phyloP scores from a whole-genome alignment of 2,329 filamentous ascomycete species.

The Aspergillus clavatus region DNA sequence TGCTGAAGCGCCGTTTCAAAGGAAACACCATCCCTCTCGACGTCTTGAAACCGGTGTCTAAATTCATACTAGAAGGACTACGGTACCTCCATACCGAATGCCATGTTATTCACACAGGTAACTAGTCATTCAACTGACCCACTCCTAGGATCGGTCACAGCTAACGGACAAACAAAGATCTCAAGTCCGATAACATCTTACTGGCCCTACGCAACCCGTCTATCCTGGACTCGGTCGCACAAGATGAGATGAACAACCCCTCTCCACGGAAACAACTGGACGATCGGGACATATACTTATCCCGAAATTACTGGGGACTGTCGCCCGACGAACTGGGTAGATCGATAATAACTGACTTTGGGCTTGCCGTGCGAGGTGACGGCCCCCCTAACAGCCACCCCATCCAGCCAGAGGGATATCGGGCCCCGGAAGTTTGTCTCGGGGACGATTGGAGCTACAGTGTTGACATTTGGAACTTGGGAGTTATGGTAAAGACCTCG shows the following conservation, averaged over 20 bases:
- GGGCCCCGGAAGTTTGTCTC: constrained; percentile 30
- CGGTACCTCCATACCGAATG: constrained; percentile 40
- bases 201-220: constrained; percentile 23
- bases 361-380: constrained; percentile 23
- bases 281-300: constrained; percentile 28
- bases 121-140: constrained; percentile 1
- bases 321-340: constrained; percentile 14
- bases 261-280: constrained; percentile 23
- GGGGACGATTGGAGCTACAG: constrained; percentile 25
- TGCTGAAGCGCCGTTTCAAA: constrained; percentile 25
- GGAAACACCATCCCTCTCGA: constrained; percentile 22
- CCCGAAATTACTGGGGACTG: constrained; percentile 23
- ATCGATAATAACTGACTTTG: constrained; percentile 27
- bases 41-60: constrained; percentile 27
- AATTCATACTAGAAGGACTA: constrained; percentile 35
- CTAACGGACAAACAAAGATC: constrained; percentile 24
- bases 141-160: constrained; percentile 1
- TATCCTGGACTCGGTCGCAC: constrained; percentile 21
- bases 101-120: constrained; percentile 39
- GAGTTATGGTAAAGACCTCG: constrained; percentile 20
- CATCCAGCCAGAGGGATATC: constrained; percentile 38
- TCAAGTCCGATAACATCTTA: constrained; percentile 40
- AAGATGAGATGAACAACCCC: constrained; percentile 22
- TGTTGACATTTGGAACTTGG: constrained; percentile 34
- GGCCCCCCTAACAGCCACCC: constrained; percentile 34